These are phyloP conservation scores for Lichtheimia ornata DNA, from an alignment of 371 early-diverging fungal species.

Conservation along the genomic window DNA sequence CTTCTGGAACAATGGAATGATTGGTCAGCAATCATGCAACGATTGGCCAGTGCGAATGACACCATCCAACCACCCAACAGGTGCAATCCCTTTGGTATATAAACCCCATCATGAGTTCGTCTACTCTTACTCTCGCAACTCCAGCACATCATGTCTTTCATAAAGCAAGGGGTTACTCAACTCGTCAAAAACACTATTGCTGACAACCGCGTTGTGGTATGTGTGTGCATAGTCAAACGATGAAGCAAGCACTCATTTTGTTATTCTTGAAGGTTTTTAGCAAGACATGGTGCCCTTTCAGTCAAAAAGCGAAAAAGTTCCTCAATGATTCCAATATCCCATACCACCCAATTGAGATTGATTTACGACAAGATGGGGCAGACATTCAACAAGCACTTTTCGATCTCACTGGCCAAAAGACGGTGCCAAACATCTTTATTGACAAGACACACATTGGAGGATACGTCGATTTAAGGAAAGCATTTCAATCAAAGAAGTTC, in stretches of 20 bases:
- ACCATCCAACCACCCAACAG: no score
- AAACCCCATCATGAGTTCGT: no score
- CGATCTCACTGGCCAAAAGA: slow-evolving; percentile 75
- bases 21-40: no score
- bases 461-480: slow-evolving; percentile 64
- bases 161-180: background rate
- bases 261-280: slow-evolving; percentile 66
- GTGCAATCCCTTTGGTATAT: no score
- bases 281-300: slow-evolving; percentile 88
- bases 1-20: no score
- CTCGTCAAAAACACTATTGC: slow-evolving; percentile 36
- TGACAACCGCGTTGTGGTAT: slow-evolving; percentile 41
- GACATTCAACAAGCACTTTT: slow-evolving; percentile 75
- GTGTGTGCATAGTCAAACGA: background rate
- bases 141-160: no score
- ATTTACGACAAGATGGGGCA: slow-evolving; percentile 61
- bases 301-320: slow-evolving; percentile 68
- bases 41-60: no score
- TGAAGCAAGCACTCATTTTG: background rate
- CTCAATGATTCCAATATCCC: slow-evolving; percentile 54
- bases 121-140: no score
- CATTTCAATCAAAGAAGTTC: slow-evolving; percentile 52
- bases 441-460: slow-evolving; percentile 82
- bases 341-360: slow-evolving; percentile 62
- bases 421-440: slow-evolving; percentile 93